A percentile compares a stretch with the other conserved stretches of the same genome.
These are phyloP conservation scores for Tubosaeta sp. DNA, from an alignment of 768 basidiomycete species.

Conservation along the genomic window DNA sequence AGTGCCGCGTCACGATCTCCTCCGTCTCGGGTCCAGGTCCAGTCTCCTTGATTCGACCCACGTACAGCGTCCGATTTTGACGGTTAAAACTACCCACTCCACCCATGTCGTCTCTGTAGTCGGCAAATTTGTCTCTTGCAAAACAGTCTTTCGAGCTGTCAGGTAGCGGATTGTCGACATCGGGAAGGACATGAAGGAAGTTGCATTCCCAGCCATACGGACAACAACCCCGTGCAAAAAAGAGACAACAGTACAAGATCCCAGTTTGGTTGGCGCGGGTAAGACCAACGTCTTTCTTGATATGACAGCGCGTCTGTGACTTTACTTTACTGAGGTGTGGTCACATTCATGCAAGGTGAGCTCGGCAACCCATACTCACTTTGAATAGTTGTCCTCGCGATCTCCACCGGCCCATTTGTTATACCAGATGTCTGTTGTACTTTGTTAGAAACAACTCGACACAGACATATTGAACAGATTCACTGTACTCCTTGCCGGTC, in stretches of 20 bases:
- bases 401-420: conserved; percentile 99
- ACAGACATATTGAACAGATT: conserved; percentile 28
- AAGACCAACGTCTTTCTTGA: conserved; percentile 85
- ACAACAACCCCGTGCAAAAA: conserved; percentile 95
- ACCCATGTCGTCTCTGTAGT: conserved; percentile 99
- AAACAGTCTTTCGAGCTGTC: conserved; percentile 97
- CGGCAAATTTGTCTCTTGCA: conserved; percentile 92
- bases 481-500: conserved; percentile 96
- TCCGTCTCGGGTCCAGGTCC: conserved; percentile 87
- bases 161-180: conserved; percentile 61
- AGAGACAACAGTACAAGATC: conserved; percentile 90
- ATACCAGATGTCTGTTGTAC: conserved; percentile 84
- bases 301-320: conserved; percentile 87
- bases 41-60: conserved; percentile 91
- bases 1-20: conserved; percentile 86
- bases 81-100: conserved; percentile 96
- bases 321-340: conserved; percentile 70
- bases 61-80: conserved; percentile 91
- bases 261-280: conserved; percentile 94
- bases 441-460: conserved; percentile 4
- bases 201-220: conserved; percentile 99
- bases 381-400: conserved; percentile 92
- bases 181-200: conserved; percentile 87
- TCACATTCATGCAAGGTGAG: conserved; percentile 2
- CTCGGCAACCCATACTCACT: conserved; percentile 46